phyloP scores from a whole-genome alignment of 78 protist species.

The Isochrysis galbana region DNA sequence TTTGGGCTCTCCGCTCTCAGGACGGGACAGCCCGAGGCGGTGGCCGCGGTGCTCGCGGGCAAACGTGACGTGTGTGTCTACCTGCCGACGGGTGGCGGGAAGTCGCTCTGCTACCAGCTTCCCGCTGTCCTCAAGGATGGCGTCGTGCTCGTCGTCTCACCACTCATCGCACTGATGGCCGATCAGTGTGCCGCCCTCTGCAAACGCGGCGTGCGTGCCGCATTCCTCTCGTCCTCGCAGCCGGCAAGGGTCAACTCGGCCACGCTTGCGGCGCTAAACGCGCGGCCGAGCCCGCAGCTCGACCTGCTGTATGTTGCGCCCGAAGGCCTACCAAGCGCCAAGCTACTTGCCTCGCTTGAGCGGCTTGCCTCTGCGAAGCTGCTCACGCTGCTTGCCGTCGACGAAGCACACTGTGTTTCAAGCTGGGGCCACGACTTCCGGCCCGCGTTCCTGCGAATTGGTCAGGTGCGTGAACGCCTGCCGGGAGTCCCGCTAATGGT shows the following conservation, averaged over 20 bases:
- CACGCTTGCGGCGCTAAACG: background rate
- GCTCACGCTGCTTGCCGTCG: too few species aligned
- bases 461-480: too few species aligned
- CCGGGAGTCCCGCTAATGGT: too few species aligned
- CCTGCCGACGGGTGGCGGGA: conserved; percentile 88
- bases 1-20: conserved; percentile 53
- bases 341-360: too few species aligned
- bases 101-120: conserved; percentile 87
- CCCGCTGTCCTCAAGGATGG: conserved; percentile 70
- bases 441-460: too few species aligned
- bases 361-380: too few species aligned
- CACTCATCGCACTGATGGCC: conserved; percentile 95
- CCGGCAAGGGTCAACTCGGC: background rate
- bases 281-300: background rate
- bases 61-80: conserved; percentile 34
- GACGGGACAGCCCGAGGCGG: conserved; percentile 64
- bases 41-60: conserved; percentile 53
- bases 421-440: too few species aligned
- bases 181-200: conserved; percentile 83
- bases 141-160: conserved; percentile 89
- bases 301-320: conserved; percentile 59
- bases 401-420: too few species aligned
- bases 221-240: background rate
- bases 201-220: background rate
- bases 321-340: too few species aligned